Evolutionary conservation across 148 eudicot genomes (phyloP), one percentile per base, ranked within the genome.

Genomic region (Oxyria digyna): DNA sequence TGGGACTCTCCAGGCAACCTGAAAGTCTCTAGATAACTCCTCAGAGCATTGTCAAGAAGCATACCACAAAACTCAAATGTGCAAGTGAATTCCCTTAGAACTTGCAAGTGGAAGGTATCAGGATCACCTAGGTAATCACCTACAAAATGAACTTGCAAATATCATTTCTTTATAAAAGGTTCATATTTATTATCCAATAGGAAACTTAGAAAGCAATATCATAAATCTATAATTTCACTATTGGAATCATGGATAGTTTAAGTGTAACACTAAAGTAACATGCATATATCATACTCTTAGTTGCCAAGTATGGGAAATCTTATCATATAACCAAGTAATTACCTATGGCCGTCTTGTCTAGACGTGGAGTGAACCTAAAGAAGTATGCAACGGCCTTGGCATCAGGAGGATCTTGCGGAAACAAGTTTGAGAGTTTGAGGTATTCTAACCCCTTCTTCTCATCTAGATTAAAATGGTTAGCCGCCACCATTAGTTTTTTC

Each of bases 1-100:
- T 94, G 99, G 33, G 99, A 90, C 48, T 94, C 99, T 5, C 99
- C 99, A 3, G 99, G 99, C 67, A 94, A 77, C 64, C 99, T 75
- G 73, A 94, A 94, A 37, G 87, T 70, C 69, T 90, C 93, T 0
- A 94, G 76, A 75, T 75, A 94, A 42, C 83, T 88, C 68, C 99
- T 72, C 8, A 94, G 78, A 14, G 96, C 96, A 6, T 77, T 79
- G 75, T 94, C 99, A 12, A 94, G 86, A 76, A 76, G 55, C 85
- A 88, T 84, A 24, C 96, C 88, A 5, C 84, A 76, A 71, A 94
- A 94, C 49, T 88, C 87, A 20, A 94, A 94, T 4, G 89, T 85
- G 68, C 75, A 42, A 0, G 96, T 85, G 75, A 90, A 90, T 71
- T 90, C 97, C 33, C 81, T 84, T 0, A 94, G 82, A 29, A 94